Conservation (phyloP, 176 grass and related monocot species). For the Triticum timopheevii region DNA sequence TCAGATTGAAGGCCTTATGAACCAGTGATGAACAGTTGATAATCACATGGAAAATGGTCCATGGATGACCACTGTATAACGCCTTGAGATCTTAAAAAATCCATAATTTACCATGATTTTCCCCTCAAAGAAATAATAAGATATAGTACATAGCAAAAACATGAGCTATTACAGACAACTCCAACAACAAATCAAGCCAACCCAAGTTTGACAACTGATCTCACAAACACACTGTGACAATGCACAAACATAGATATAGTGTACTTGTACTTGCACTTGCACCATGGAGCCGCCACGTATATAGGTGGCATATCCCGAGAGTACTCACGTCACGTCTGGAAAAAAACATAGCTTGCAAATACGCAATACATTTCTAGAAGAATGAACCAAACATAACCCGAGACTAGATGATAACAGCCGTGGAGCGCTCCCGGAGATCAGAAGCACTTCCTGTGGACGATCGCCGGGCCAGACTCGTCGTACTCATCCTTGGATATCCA, state of each 20-base stretch:
- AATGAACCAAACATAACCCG: slow-evolving; percentile 20
- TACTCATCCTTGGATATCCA: slow-evolving; percentile 84
- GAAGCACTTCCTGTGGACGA: slow-evolving; percentile 86
- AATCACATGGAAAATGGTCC: not conserved
- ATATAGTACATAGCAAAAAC: slow-evolving; percentile 18
- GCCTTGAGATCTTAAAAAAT: not conserved
- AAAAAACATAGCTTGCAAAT: slow-evolving; percentile 40
- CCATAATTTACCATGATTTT: not conserved
- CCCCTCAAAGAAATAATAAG: not conserved
- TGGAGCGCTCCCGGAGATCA: not conserved
- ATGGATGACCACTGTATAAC: not conserved
- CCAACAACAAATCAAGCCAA: slow-evolving; percentile 35
- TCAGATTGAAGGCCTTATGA: not conserved
- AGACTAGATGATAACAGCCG: not conserved
- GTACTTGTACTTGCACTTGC: not conserved
- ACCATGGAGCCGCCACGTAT: slow-evolving; percentile 20
- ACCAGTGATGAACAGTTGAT: not conserved
- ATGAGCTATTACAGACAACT: slow-evolving; percentile 31
- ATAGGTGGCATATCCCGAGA: not conserved
- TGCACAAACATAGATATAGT: slow-evolving; percentile 1
- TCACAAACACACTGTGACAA: slow-evolving; percentile 19
- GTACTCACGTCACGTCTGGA: slow-evolving; percentile 15
- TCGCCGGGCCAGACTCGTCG: slow-evolving; percentile 60
- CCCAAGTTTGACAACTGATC: slow-evolving; percentile 27
- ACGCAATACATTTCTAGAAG: slow-evolving; percentile 43